Conservation (phyloP, 2,329 filamentous ascomycete genomes). For the Colletotrichum agaves region DNA sequence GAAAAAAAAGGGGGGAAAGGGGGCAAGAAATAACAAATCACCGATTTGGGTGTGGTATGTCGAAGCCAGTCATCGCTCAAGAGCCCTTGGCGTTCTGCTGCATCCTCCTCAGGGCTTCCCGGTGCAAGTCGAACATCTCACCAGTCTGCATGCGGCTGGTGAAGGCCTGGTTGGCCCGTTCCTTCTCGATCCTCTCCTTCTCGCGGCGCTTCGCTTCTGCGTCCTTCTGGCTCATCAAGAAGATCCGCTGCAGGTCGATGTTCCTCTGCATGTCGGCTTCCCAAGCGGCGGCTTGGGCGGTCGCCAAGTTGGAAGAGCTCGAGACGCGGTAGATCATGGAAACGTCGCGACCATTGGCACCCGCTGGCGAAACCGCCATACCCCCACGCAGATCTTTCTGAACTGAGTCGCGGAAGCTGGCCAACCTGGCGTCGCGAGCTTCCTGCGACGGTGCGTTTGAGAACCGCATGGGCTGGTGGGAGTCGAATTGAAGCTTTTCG, state of each 20-base stretch:
- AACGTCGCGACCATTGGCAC: conserved; percentile 50
- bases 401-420: conserved; percentile 74
- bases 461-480: conserved; percentile 63
- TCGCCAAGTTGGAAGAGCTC: conserved; percentile 43
- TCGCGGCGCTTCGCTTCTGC: conserved; percentile 70
- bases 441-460: conserved; percentile 54
- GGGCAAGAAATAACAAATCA: background rate
- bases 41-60: background rate
- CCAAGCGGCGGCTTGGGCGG: conserved; percentile 43
- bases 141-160: conserved; percentile 81
- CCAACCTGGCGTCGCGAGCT: conserved; percentile 68
- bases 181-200: conserved; percentile 65
- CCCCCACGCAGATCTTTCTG: conserved; percentile 67
- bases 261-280: conserved; percentile 57
- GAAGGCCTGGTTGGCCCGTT: conserved; percentile 70
- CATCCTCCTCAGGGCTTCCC: conserved; percentile 83
- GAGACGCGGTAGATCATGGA: conserved; percentile 45
- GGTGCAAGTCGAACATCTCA: conserved; percentile 79
- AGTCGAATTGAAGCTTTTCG: conserved; percentile 58
- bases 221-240: conserved; percentile 70
- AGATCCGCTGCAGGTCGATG: conserved; percentile 64
- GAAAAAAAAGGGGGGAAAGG: background rate
- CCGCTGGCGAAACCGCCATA: conserved; percentile 47
- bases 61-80: background rate
- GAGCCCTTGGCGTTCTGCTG: conserved; percentile 62